Percentiles rank a stretch among this genome's conserved stretches.
Conservation (phyloP, 805 yeast genomes). For the Ogataea methanolica region DNA sequence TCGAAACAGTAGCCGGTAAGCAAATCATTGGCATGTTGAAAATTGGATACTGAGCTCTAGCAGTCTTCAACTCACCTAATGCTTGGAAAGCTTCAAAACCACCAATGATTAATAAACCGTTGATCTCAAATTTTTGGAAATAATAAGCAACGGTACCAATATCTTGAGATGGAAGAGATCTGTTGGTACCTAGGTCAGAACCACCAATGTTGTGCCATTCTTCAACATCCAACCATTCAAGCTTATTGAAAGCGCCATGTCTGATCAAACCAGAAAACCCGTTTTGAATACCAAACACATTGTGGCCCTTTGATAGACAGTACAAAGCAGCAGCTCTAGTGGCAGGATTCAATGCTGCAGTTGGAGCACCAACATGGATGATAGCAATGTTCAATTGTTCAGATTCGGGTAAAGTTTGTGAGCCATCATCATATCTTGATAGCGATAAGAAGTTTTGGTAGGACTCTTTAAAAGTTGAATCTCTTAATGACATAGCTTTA, state of each 20-base stretch:
- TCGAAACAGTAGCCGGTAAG: slow-evolving; percentile 93
- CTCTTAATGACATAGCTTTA: slow-evolving; percentile 82
- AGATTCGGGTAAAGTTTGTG: slow-evolving; percentile 52
- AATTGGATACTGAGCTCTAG: slow-evolving; percentile 77
- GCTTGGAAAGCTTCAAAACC: slow-evolving; percentile 96
- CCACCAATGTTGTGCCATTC: slow-evolving; percentile 91
- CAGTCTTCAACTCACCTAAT: slow-evolving; percentile 72
- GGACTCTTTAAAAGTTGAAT: slow-evolving; percentile 81
- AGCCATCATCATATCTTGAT: slow-evolving; percentile 62
- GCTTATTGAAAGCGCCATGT: slow-evolving; percentile 74
- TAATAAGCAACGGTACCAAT: slow-evolving; percentile 89
- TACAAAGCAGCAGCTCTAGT: slow-evolving; percentile 86
- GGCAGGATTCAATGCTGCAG: slow-evolving; percentile 94
- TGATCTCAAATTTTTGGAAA: slow-evolving; percentile 81
- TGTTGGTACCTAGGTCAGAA: slow-evolving; percentile 94
- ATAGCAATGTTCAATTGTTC: slow-evolving; percentile 75
- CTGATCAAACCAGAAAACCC: slow-evolving; percentile 90
- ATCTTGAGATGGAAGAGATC: slow-evolving; percentile 79
- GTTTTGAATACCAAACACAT: slow-evolving; percentile 84
- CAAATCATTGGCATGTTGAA: slow-evolving; percentile 92
- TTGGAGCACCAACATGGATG: slow-evolving; percentile 94
- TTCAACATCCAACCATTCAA: slow-evolving; percentile 82
- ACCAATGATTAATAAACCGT: slow-evolving; percentile 88
- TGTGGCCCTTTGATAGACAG: slow-evolving; percentile 87
- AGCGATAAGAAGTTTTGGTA: slow-evolving; percentile 67